These are phyloP conservation scores for Ogataea polymorpha DNA, from an alignment of 805 yeast genomes.

Conservation along the genomic window DNA sequence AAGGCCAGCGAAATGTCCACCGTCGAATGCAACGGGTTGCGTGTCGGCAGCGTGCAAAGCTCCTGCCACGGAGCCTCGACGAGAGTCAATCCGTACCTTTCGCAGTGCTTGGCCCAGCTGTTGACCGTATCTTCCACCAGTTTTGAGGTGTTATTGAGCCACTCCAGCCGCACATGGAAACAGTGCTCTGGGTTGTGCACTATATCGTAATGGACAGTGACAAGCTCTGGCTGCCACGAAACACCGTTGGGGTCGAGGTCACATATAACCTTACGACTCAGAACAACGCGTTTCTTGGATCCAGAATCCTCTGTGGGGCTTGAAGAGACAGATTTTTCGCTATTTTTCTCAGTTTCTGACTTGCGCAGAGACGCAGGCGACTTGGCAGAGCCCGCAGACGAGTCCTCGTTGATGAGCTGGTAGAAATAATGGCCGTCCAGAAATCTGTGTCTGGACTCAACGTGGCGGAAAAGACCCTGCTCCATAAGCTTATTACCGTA, in stretches of 20 bases:
- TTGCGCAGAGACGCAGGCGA: constrained; percentile 17
- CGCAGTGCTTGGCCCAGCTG: constrained; percentile 79
- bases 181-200: constrained; percentile 95
- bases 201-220: constrained; percentile 83
- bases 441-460: constrained; percentile 76
- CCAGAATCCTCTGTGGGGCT: not conserved
- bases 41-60: constrained; percentile 66
- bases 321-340: not conserved
- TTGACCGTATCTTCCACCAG: constrained; percentile 74
- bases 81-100: constrained; percentile 72
- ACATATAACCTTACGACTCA: constrained; percentile 63
- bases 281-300: constrained; percentile 38
- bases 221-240: constrained; percentile 74
- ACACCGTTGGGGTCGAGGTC: constrained; percentile 72
- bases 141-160: constrained; percentile 89
- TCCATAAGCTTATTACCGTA: constrained; percentile 80
- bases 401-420: constrained; percentile 54
- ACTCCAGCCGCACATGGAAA: constrained; percentile 84
- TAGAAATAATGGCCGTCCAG: constrained; percentile 93
- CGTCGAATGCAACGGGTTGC: constrained; percentile 87
- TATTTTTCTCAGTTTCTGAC: constrained; percentile 7
- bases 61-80: constrained; percentile 94
- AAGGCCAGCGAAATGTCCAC: constrained; percentile 63
- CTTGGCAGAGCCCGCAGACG: constrained; percentile 22
- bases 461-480: constrained; percentile 72